phyloP scores from a whole-genome alignment of 352 stramenopile genomes.

The Globisporangium viniferum region DNA sequence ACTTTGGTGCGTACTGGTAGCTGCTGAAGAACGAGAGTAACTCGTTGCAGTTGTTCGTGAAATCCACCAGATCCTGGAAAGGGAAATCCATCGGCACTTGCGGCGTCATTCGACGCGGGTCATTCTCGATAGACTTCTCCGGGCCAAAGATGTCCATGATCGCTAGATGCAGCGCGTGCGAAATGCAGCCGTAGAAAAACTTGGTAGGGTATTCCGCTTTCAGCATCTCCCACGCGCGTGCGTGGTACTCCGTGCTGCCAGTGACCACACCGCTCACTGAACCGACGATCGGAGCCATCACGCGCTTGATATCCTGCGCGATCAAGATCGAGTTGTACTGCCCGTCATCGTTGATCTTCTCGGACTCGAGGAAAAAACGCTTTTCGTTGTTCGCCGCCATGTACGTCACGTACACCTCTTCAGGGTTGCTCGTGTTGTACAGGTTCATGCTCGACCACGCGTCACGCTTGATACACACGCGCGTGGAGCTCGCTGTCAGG shows the following conservation, averaged over 20 bases:
- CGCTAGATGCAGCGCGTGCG: constrained; percentile 68
- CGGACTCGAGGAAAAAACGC: constrained; percentile 76
- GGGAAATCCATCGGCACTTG: constrained; percentile 72
- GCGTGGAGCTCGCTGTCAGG: constrained; percentile 52
- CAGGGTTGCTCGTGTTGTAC: constrained; percentile 66
- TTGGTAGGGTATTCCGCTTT: constrained; percentile 83
- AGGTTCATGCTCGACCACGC: constrained; percentile 79
- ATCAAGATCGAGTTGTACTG: constrained; percentile 82
- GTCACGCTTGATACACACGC: constrained; percentile 76
- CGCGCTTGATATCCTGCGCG: constrained; percentile 77
- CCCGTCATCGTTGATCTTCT: constrained; percentile 57
- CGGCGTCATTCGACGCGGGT: constrained; percentile 60
- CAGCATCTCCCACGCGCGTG: constrained; percentile 77
- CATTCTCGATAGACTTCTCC: constrained; percentile 66
- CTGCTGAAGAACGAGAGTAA: constrained; percentile 79
- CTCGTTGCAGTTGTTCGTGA: constrained; percentile 74
- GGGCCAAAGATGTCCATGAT: constrained; percentile 84
- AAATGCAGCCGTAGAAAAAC: constrained; percentile 87
- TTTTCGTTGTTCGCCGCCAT: constrained; percentile 79
- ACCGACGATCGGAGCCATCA: constrained; percentile 68
- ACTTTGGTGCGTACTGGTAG: constrained; percentile 73
- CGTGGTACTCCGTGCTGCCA: constrained; percentile 71
- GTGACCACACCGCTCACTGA: constrained; percentile 76
- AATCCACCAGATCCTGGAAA: constrained; percentile 75
- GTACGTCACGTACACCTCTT: constrained; percentile 75